A percentile compares a stretch with the other conserved stretches of the same genome.
These are phyloP conservation scores for Boletus tomentosulus DNA, from an alignment of 768 basidiomycete genomes.

Conservation along the genomic window DNA sequence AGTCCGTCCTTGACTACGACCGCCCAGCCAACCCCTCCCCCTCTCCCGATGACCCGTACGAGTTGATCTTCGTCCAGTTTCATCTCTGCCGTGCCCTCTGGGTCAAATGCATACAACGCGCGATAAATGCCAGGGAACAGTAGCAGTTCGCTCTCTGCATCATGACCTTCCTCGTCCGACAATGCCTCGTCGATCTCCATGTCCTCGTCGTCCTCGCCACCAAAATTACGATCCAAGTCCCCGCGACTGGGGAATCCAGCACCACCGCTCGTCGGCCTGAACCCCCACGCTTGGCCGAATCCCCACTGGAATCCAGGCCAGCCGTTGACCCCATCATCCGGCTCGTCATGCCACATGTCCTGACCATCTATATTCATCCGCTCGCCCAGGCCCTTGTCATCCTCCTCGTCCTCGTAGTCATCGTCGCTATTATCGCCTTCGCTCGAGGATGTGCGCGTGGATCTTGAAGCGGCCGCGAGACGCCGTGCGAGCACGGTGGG, in stretches of 20 bases:
- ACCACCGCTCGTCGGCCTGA: conserved; percentile 13
- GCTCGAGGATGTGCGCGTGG: conserved; percentile 4
- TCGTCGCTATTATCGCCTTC: conserved; percentile 13
- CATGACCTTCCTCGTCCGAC: conserved; percentile 18
- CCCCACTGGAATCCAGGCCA: conserved; percentile 42
- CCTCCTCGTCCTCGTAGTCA: conserved; percentile 7
- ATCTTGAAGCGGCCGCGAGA: conserved; percentile 19
- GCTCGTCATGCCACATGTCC: conserved; percentile 19
- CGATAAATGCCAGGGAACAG: conserved; percentile 71
- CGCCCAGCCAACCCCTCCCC: conserved; percentile 80
- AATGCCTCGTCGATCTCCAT: conserved; percentile 32
- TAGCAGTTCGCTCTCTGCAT: conserved; percentile 28
- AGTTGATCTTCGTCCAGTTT: conserved; percentile 70
- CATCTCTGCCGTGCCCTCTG: conserved; percentile 84
- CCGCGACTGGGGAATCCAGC: conserved; percentile 33
- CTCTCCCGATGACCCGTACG: conserved; percentile 67
- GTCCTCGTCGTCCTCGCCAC: conserved; percentile 27
- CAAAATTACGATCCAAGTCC: conserved; percentile 50
- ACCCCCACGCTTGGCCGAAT: conserved; percentile 39
- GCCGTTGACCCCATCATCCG: conserved; percentile 25
- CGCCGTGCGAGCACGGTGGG: conserved; percentile 28
- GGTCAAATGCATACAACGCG: conserved; percentile 73
- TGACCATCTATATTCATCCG: neutral
- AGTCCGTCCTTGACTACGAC: conserved; percentile 50
- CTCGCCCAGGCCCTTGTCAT: conserved; percentile 5